Evolutionary conservation across 495 filamentous ascomycete genomes (phyloP).

Genomic region (Hypoxylon fuscum): DNA sequence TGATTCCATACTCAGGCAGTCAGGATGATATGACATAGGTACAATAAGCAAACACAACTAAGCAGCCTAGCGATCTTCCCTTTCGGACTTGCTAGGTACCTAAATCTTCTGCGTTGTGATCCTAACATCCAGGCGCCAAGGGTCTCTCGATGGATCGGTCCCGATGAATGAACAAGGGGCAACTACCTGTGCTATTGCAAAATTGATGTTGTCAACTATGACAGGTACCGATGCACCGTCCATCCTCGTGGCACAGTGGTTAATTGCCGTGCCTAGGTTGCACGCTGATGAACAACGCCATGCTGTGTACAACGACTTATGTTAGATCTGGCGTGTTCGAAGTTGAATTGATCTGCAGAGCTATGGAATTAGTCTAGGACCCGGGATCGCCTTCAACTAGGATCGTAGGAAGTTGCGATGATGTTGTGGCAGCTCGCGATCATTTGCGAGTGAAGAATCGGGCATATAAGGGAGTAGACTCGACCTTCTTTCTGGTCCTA

Average conservation of each 20-base stretch:
- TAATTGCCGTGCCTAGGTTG: slow-evolving; percentile 16
- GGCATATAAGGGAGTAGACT: slow-evolving; percentile 24
- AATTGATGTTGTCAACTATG: slow-evolving; percentile 3
- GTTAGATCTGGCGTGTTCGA: slow-evolving; percentile 15
- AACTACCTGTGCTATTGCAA: background rate
- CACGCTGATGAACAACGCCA: slow-evolving; percentile 18
- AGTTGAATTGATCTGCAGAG: slow-evolving; percentile 14
- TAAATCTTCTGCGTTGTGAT: no score
- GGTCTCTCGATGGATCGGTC: slow-evolving; percentile 1
- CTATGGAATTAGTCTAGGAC: slow-evolving; percentile 23
- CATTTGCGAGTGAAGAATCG: background rate
- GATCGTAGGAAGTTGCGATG: slow-evolving; percentile 3
- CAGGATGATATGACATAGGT: slow-evolving; percentile 21
- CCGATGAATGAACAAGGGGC: slow-evolving; percentile 6
- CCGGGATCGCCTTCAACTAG: background rate
- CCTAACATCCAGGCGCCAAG: background rate
- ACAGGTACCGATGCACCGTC: slow-evolving; percentile 2
- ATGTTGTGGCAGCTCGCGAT: slow-evolving; percentile 1
- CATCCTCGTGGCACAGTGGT: slow-evolving; percentile 13
- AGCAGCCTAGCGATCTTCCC: slow-evolving; percentile 10
- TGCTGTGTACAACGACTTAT: slow-evolving; percentile 9
- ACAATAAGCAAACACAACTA: background rate
- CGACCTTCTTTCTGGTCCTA: slow-evolving; percentile 5
- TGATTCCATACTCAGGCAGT: slow-evolving; percentile 17
- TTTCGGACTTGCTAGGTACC: no score